These are phyloP conservation scores for Trichosanthes truncata DNA, from an alignment of 306 rosid species.

Conservation along the genomic window DNA sequence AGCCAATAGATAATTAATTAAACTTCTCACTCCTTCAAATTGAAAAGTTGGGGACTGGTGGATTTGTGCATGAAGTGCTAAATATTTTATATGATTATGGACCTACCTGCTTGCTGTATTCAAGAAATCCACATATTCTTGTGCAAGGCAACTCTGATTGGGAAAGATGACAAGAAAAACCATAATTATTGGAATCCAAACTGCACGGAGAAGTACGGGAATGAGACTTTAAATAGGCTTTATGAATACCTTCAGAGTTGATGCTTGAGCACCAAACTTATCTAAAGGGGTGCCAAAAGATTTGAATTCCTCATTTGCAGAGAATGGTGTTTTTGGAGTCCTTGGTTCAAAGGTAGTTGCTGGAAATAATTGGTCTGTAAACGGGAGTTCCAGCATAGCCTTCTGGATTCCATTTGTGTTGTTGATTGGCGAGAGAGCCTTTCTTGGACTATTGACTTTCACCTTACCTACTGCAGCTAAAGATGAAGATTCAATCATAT, in stretches of 20 bases:
- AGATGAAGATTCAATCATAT: constrained; percentile 7
- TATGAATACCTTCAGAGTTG: constrained; percentile 46
- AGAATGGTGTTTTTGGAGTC: constrained; percentile 36
- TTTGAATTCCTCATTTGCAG: constrained; percentile 20
- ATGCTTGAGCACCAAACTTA: constrained; percentile 49
- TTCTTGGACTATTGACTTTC: constrained; percentile 30
- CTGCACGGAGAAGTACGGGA: background rate
- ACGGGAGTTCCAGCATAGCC: constrained; percentile 16
- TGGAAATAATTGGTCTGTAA: constrained; percentile 9
- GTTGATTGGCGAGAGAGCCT: constrained; percentile 49
- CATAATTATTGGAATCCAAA: background rate
- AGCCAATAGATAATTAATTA: background rate
- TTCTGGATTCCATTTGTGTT: constrained; percentile 31
- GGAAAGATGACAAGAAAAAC: background rate
- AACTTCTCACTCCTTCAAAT: background rate
- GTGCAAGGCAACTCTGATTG: constrained; percentile 50
- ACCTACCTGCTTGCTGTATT: constrained; percentile 79
- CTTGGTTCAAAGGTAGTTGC: constrained; percentile 12
- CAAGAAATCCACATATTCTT: constrained; percentile 67
- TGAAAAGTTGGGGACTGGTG: background rate
- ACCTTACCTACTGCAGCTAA: constrained; percentile 17
- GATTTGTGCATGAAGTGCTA: background rate
- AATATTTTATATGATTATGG: background rate
- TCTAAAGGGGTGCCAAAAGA: constrained; percentile 50
- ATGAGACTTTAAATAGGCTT: background rate